Evolutionary conservation across 306 rosid genomes (phyloP).

Genomic region (Adenanthera pavonina): DNA sequence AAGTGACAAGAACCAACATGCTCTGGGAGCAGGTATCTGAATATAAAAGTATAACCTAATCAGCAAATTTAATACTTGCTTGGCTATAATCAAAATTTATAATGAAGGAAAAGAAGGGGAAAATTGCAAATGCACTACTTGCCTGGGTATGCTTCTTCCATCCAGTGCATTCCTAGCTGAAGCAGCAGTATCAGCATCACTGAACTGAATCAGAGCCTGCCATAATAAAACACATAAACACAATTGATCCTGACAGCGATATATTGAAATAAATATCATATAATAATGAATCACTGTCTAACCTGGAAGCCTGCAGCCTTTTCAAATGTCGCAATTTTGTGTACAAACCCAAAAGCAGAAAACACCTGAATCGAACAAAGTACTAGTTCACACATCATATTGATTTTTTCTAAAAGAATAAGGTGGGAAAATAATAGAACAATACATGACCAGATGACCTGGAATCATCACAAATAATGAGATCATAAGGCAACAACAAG

Average conservation of each 20-base stretch:
- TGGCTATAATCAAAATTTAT: slow-evolving; percentile 17
- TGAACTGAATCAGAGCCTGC: slow-evolving; percentile 90
- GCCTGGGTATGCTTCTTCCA: slow-evolving; percentile 96
- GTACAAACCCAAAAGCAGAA: slow-evolving; percentile 92
- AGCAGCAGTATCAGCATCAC: slow-evolving; percentile 84
- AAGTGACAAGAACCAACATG: slow-evolving; percentile 82
- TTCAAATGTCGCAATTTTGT: slow-evolving; percentile 90
- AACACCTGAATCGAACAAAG: slow-evolving; percentile 61
- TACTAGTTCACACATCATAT: slow-evolving; percentile 29
- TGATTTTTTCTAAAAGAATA: slow-evolving; percentile 14
- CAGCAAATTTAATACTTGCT: slow-evolving; percentile 25
- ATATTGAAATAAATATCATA: slow-evolving; percentile 17
- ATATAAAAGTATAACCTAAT: slow-evolving; percentile 40
- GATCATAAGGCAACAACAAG: slow-evolving; percentile 41
- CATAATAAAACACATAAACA: slow-evolving; percentile 28
- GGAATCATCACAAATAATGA: slow-evolving; percentile 44
- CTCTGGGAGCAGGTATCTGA: slow-evolving; percentile 87
- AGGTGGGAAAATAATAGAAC: slow-evolving; percentile 8
- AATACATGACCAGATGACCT: slow-evolving; percentile 17
- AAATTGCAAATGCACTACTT: slow-evolving; percentile 42
- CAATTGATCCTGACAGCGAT: slow-evolving; percentile 11
- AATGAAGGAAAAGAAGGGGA: background rate
- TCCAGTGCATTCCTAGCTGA: slow-evolving; percentile 85
- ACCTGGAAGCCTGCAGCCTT: slow-evolving; percentile 98
- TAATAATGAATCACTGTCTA: slow-evolving; percentile 29